phyloP scores from a whole-genome alignment of 768 basidiomycete species.

The Xerocomellus intermedius region DNA sequence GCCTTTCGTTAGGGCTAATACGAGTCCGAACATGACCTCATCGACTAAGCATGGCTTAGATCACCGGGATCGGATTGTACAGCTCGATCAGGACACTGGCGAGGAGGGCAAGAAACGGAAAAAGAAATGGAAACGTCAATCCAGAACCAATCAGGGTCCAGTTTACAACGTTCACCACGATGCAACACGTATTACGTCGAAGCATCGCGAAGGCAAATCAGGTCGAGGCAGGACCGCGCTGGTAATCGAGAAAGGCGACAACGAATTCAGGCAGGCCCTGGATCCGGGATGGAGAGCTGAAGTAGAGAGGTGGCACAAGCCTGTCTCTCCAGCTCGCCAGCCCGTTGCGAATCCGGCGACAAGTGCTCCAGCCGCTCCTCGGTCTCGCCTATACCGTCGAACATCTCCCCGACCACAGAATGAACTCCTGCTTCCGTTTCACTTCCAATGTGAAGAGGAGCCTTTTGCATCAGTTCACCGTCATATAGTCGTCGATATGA shows the following conservation, averaged over 20 bases:
- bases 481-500: conserved; percentile 47
- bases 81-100: conserved; percentile 1
- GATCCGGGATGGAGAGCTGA: conserved; percentile 38
- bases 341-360: conserved; percentile 4
- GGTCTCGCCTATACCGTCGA: conserved; percentile 16
- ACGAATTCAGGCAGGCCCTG: conserved; percentile 41
- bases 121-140: conserved; percentile 30
- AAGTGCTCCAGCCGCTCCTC: conserved; percentile 4
- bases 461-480: conserved; percentile 6
- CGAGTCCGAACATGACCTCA: conserved; percentile 1
- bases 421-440: conserved; percentile 13
- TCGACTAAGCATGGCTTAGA: conserved; percentile 7
- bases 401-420: conserved; percentile 7
- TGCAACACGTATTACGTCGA: conserved; percentile 38
- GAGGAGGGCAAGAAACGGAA: conserved; percentile 13
- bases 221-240: conserved; percentile 25
- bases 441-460: conserved; percentile 15
- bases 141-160: conserved; percentile 28
- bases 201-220: conserved; percentile 13
- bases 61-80: conserved; percentile 11
- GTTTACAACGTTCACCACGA: conserved; percentile 40
- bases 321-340: conserved; percentile 14
- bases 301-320: conserved; percentile 32
- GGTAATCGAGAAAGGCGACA: conserved; percentile 46
- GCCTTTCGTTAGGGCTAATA: conserved; percentile 30